Evolutionary conservation across 2,329 filamentous ascomycete species (phyloP).

Genomic region (Colletotrichum caudatum): DNA sequence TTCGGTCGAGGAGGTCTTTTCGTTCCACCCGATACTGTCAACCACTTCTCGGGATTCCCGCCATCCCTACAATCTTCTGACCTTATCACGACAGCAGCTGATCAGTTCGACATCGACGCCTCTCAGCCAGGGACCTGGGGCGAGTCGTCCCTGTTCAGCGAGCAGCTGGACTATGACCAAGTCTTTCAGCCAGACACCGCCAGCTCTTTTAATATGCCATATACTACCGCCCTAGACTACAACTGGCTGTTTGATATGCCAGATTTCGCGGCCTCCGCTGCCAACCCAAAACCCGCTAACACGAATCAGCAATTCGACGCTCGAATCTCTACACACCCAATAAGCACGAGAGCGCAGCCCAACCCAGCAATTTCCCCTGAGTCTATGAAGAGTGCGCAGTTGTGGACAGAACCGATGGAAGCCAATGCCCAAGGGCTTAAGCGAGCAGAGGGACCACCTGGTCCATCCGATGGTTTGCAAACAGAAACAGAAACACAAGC

Average conservation of each 20-base stretch:
- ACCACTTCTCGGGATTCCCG: conserved; percentile 25
- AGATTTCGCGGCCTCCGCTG: conserved; percentile 44
- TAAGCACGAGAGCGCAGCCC: conserved; percentile 23
- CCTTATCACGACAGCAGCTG: background rate
- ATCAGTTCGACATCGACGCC: conserved; percentile 2
- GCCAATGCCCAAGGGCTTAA: background rate
- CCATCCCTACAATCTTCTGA: conserved; percentile 9
- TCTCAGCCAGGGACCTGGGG: conserved; percentile 22
- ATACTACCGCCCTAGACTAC: conserved; percentile 72
- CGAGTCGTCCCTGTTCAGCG: conserved; percentile 10
- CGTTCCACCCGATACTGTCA: conserved; percentile 1
- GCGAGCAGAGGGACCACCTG: conserved; percentile 17
- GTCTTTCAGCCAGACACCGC: conserved; percentile 72
- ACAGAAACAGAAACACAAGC: background rate
- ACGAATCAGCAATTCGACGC: background rate
- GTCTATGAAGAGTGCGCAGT: conserved; percentile 45
- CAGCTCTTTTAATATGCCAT: conserved; percentile 74
- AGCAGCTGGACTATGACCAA: conserved; percentile 58
- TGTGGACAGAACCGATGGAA: conserved; percentile 41
- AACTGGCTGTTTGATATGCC: conserved; percentile 71
- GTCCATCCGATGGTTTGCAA: conserved; percentile 33
- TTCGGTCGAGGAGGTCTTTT: conserved; percentile 13
- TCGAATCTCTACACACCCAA: background rate
- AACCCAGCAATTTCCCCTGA: conserved; percentile 41
- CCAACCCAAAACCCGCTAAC: background rate